Evolutionary conservation across 371 early-diverging fungal species (phyloP).

Genomic region (Capniomyces stellatus): DNA sequence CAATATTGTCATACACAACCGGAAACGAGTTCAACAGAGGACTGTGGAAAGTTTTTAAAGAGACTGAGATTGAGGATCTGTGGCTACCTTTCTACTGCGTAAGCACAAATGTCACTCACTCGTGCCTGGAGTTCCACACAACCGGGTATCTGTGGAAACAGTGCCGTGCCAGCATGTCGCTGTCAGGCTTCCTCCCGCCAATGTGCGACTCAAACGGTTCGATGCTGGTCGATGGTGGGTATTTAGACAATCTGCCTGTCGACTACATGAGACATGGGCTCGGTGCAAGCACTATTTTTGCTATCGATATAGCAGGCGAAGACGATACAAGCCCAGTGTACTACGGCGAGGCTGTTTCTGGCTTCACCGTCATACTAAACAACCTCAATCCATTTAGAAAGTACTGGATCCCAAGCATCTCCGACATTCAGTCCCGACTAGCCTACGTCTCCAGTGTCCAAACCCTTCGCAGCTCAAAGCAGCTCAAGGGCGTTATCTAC

Average conservation of each 20-base stretch:
- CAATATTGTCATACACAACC: constrained; percentile 78
- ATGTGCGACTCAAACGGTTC: constrained; percentile 82
- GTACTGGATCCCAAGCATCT: constrained; percentile 71
- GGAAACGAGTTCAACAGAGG: constrained; percentile 91
- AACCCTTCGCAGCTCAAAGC: constrained; percentile 78
- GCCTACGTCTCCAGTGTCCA: constrained; percentile 91
- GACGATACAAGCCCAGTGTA: constrained; percentile 79
- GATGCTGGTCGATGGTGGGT: constrained; percentile 98
- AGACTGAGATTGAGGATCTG: constrained; percentile 91
- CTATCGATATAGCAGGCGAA: constrained; percentile 86
- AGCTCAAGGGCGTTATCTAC: constrained; percentile 68
- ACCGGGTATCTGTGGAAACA: constrained; percentile 93
- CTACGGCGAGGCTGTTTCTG: constrained; percentile 90
- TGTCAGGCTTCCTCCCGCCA: constrained; percentile 89
- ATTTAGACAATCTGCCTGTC: constrained; percentile 97
- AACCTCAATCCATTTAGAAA: constrained; percentile 56
- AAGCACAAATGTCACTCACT: constrained; percentile 92
- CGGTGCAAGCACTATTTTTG: constrained; percentile 90
- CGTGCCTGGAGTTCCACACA: constrained; percentile 84
- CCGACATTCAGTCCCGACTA: constrained; percentile 93
- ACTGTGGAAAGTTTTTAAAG: constrained; percentile 84
- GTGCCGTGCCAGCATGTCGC: constrained; percentile 96
- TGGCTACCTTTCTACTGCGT: constrained; percentile 97
- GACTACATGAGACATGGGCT: constrained; percentile 71
- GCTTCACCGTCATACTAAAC: constrained; percentile 80